Percentiles rank a stretch among this genome's conserved stretches.
phyloP scores from a whole-genome alignment of 1,284 basidiomycete genomes.

The Apiotrichum brassicae region DNA sequence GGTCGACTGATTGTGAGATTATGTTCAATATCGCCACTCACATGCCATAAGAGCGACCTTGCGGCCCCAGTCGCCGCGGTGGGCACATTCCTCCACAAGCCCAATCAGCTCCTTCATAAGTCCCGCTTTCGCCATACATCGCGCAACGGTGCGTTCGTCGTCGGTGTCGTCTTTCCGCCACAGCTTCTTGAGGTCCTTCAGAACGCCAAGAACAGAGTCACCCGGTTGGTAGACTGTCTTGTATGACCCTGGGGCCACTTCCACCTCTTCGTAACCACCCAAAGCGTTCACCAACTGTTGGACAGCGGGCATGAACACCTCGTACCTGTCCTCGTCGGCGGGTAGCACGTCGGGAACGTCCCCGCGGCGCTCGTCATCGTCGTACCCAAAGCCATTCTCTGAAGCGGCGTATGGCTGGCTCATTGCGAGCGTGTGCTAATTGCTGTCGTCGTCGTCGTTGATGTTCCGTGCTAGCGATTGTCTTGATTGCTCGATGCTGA shows the following conservation, averaged over 20 bases:
- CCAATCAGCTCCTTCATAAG: conserved; percentile 82
- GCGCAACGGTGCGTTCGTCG: conserved; percentile 86
- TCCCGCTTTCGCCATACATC: conserved; percentile 77
- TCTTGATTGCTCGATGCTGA: too few species aligned
- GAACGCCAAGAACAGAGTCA: conserved; percentile 72
- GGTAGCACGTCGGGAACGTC: conserved; percentile 5
- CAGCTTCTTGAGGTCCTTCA: conserved; percentile 87
- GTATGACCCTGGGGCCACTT: conserved; percentile 49
- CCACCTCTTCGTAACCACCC: conserved; percentile 49
- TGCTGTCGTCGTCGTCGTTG: too few species aligned
- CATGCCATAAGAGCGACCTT: conserved; percentile 76
- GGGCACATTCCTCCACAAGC: conserved; percentile 68
- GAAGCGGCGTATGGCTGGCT: conserved; percentile 5
- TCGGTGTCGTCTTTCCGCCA: conserved; percentile 93
- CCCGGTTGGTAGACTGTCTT: conserved; percentile 69
- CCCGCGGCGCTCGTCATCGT: background rate
- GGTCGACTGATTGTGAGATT: conserved; percentile 53
- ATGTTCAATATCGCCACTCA: conserved; percentile 26
- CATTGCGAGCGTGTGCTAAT: conserved; percentile 6
- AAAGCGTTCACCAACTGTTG: conserved; percentile 42
- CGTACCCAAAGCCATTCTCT: background rate
- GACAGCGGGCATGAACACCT: conserved; percentile 42
- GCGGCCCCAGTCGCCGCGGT: conserved; percentile 54
- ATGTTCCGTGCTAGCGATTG: too few species aligned
- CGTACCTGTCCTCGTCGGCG: conserved; percentile 26